Evolutionary conservation across 148 eudicot species (phyloP), one percentile per base, ranked within the genome.

Genomic region (Vaccinium darrowii): DNA sequence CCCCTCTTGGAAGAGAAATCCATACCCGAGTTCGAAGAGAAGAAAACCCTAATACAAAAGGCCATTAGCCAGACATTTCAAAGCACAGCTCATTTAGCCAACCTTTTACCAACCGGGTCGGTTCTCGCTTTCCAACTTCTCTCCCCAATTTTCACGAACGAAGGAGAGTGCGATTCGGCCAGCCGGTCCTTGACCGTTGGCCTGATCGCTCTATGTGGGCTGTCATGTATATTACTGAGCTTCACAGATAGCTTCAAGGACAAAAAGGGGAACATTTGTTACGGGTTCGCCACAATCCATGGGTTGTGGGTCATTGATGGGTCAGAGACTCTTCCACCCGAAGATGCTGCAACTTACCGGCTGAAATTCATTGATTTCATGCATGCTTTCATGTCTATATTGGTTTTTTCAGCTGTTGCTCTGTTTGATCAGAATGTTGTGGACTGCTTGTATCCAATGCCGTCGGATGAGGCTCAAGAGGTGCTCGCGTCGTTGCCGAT

Each of bases 251-350:
- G 95, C 86, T 89, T 93, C 88, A 94, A 87, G 87, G 95, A 91
- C 83, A 87, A 88, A 7, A 88, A 89, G 9, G 94, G 94, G 0
- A 86, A 88, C 23, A 76, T 92, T 5, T 89, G 83, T 54, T 90
- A 95, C 54, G 95, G 94, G 8, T 91, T 95, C 19, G 94, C 93
- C 81, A 94, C 94, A 0, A n/a, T 67, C 56, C 82, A 60, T 0
- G 98, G 98, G 39, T 65, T 95, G 56, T 94, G 98, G 98, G 88
- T 92, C 56, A 90, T 95, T 4, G 98, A 94, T 69, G 98, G 95
- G 50, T 86, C 94, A 2, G 87, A 78, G 4, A 85, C 86, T 8
- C 84, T 92, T 73, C 92, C 93, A 77, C 84, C 88, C 0, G 90
- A 89, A 67, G 83, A 85, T 15, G 92, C 91, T n/a, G 85, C 78